These are phyloP conservation scores for Penicillium dipodomyicola DNA, from an alignment of 495 filamentous ascomycete species.

Conservation along the genomic window DNA sequence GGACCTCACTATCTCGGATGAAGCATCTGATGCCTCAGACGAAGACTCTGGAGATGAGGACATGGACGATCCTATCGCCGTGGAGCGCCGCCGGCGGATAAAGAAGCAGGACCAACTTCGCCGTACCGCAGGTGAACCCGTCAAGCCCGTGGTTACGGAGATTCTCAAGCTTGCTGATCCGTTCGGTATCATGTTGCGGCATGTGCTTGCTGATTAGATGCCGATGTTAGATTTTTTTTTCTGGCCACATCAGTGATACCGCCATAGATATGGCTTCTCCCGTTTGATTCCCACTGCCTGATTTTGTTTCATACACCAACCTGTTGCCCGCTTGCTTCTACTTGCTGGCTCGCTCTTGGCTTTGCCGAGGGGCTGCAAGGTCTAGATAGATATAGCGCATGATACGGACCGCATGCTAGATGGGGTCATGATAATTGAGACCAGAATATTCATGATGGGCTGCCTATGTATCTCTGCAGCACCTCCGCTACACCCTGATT, in stretches of 20 bases:
- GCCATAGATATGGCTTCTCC: slow-evolving; percentile 3
- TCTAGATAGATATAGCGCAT: slow-evolving; percentile 5
- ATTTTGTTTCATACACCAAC: slow-evolving; percentile 3
- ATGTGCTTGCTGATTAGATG: slow-evolving; percentile 73
- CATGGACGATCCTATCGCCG: slow-evolving; percentile 73
- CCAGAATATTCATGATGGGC: neutral
- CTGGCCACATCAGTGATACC: neutral
- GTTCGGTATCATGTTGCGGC: slow-evolving; percentile 81
- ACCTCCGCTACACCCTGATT: neutral
- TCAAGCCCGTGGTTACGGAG: slow-evolving; percentile 78
- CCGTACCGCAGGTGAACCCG: slow-evolving; percentile 82
- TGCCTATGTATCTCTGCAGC: neutral
- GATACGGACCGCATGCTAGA: neutral
- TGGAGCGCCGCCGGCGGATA: slow-evolving; percentile 71
- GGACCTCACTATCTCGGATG: slow-evolving; percentile 75
- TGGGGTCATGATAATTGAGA: slow-evolving; percentile 2
- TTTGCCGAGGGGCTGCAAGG: neutral
- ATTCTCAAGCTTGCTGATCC: slow-evolving; percentile 71
- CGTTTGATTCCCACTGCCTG: neutral
- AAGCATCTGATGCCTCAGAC: slow-evolving; percentile 61
- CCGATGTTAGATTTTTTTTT: neutral
- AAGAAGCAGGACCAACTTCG: slow-evolving; percentile 76
- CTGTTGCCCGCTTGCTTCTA: neutral
- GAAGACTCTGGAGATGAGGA: slow-evolving; percentile 75
- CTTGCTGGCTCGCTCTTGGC: neutral